These are phyloP conservation scores for Telopea speciosissima DNA, from an alignment of 177 flowering plant genomes.

Conservation along the genomic window DNA sequence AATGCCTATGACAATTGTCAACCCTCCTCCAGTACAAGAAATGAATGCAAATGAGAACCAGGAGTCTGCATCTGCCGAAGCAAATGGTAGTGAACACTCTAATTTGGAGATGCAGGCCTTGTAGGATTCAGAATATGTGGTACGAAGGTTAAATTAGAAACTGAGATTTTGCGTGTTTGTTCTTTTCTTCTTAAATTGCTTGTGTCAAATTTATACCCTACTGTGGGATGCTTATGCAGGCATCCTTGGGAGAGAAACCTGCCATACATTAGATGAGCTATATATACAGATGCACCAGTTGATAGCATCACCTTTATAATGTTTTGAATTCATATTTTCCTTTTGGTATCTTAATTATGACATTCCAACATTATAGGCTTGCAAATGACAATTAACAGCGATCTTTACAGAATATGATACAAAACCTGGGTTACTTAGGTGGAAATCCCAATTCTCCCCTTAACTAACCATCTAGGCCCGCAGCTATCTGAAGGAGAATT, in stretches of 20 bases:
- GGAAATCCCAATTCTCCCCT: too few species aligned
- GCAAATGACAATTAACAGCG: too few species aligned
- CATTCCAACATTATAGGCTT: too few species aligned
- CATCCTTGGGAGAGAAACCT: background rate
- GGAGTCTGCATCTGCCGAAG: conserved; percentile 15
- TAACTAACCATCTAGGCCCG: too few species aligned
- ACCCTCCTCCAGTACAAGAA: conserved; percentile 41
- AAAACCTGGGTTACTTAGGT: too few species aligned
- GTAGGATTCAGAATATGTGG: conserved; percentile 7
- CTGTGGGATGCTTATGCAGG: background rate
- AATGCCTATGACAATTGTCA: conserved; percentile 40
- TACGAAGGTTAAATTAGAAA: background rate
- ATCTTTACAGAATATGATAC: too few species aligned
- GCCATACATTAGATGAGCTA: too few species aligned
- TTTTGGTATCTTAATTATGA: too few species aligned
- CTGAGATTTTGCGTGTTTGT: background rate
- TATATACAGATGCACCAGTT: too few species aligned
- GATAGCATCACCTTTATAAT: too few species aligned
- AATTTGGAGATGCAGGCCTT: conserved; percentile 27
- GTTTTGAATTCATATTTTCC: too few species aligned
- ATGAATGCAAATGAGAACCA: conserved; percentile 27
- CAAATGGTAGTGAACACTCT: conserved; percentile 18
- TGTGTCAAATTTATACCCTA: background rate
- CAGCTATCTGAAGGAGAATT: too few species aligned
- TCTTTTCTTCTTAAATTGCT: background rate